phyloP scores from a whole-genome alignment of 1,284 basidiomycete species.

The Apiotrichum veenhuisii region DNA sequence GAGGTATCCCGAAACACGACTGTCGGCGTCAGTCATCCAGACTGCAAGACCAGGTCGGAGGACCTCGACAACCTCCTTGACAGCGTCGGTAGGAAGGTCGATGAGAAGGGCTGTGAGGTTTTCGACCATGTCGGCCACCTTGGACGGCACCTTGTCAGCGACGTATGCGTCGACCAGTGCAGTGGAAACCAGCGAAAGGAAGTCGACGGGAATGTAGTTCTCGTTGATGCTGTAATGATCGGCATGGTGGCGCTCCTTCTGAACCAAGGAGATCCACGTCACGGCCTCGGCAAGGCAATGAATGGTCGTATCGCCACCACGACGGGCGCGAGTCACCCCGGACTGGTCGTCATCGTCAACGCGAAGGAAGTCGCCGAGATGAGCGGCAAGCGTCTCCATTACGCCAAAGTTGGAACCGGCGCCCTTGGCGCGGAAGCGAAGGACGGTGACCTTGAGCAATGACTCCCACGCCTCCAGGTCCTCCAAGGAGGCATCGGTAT shows the following conservation, averaged over 20 bases:
- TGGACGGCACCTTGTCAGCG: neutral
- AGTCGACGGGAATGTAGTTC: constrained; percentile 38
- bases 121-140: constrained; percentile 18
- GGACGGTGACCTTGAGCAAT: constrained; percentile 31
- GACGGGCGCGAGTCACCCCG: constrained; percentile 7
- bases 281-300: constrained; percentile 34
- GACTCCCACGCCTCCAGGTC: constrained; percentile 34
- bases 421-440: constrained; percentile 37
- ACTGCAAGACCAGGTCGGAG: constrained; percentile 15
- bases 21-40: constrained; percentile 30
- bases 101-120: constrained; percentile 15
- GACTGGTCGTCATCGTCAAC: constrained; percentile 1
- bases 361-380: constrained; percentile 33
- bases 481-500: constrained; percentile 19
- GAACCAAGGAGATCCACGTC: constrained; percentile 28
- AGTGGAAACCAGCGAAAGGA: constrained; percentile 30
- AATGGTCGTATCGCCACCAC: constrained; percentile 33
- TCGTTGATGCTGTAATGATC: constrained; percentile 36
- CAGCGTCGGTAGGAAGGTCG: constrained; percentile 19
- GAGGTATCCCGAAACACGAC: constrained; percentile 9
- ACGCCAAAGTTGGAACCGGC: constrained; percentile 42
- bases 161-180: constrained; percentile 30
- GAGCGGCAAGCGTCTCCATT: constrained; percentile 39
- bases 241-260: constrained; percentile 23
- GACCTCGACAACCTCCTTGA: constrained; percentile 16